Percentiles rank a stretch among this genome's conserved stretches.
These are phyloP conservation scores for Paecilomyces niveus DNA, from an alignment of 2,329 filamentous ascomycete genomes.

Conservation along the genomic window DNA sequence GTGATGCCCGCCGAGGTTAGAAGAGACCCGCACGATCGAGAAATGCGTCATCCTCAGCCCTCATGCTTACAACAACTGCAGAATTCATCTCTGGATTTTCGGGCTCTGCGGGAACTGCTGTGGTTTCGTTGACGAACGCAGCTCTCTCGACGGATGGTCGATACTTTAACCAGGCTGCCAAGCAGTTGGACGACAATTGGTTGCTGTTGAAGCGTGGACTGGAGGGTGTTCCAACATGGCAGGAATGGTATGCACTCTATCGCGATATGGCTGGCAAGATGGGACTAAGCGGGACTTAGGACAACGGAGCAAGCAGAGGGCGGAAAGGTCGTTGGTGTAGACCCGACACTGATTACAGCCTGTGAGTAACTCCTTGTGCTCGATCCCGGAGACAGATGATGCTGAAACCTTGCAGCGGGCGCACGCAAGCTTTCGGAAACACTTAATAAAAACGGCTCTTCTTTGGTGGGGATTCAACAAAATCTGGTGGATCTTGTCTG, in stretches of 20 bases:
- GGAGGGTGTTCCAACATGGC: constrained; percentile 92
- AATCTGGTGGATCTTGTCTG: constrained; percentile 93
- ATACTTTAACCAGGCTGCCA: constrained; percentile 93
- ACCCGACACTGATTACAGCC: constrained; percentile 77
- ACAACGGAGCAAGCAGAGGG: constrained; percentile 74
- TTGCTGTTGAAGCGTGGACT: constrained; percentile 83
- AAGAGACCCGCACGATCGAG: constrained; percentile 1
- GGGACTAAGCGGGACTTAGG: constrained; percentile 29
- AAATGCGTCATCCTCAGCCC: constrained; percentile 1
- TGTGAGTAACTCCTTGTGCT: constrained; percentile 28
- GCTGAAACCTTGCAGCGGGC: constrained; percentile 39
- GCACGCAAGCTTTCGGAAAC: constrained; percentile 73
- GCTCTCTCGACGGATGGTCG: constrained; percentile 90
- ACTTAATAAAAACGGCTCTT: constrained; percentile 76
- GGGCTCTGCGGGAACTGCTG: constrained; percentile 87
- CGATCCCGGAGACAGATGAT: not conserved
- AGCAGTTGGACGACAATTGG: constrained; percentile 91
- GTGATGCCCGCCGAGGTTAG: constrained; percentile 74
- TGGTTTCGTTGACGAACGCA: constrained; percentile 79
- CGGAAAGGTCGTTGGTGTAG: constrained; percentile 83
- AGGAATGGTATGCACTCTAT: constrained; percentile 67
- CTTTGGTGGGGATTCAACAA: constrained; percentile 64
- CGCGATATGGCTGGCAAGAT: not conserved
- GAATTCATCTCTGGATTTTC: constrained; percentile 91
- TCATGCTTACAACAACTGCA: constrained; percentile 13